These are phyloP conservation scores for Monosporascus sp. DNA, from an alignment of 2,329 filamentous ascomycete species.

Conservation along the genomic window DNA sequence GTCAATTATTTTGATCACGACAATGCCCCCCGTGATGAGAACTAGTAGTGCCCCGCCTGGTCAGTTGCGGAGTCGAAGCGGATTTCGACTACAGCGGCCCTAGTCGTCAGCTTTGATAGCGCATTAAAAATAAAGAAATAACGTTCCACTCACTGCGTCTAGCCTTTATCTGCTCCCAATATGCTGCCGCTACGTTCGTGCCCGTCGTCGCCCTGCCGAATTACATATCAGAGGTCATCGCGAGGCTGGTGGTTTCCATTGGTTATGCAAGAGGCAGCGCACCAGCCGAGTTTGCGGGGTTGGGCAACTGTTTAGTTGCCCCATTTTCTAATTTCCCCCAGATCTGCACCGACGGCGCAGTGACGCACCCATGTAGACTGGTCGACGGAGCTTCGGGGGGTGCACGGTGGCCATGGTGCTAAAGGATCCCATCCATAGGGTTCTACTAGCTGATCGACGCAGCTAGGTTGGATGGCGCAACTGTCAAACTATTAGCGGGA, in stretches of 20 bases:
- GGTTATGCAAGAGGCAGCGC: not conserved
- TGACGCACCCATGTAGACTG: no score
- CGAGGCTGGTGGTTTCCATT: not conserved
- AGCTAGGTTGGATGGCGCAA: no score
- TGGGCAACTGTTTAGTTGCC: not conserved
- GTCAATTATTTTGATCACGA: not conserved
- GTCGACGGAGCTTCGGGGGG: not conserved
- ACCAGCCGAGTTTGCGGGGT: not conserved
- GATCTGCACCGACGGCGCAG: not conserved
- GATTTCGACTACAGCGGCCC: not conserved
- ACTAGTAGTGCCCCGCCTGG: no score
- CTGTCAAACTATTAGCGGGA: no score
- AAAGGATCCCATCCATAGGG: not conserved
- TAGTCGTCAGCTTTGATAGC: not conserved
- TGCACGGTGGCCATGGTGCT: not conserved
- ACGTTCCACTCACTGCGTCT: conserved; percentile 5
- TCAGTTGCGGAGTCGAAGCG: no score
- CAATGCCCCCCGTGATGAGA: no score
- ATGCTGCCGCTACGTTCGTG: conserved; percentile 9
- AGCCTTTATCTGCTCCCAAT: conserved; percentile 9
- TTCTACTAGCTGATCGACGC: no score
- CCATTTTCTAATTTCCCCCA: not conserved
- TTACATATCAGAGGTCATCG: conserved; percentile 1
- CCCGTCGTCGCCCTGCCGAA: conserved; percentile 7
- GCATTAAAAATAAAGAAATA: not conserved